These are phyloP conservation scores for Wickerhamiella hasegawae DNA, from an alignment of 805 yeast genomes.

Conservation along the genomic window DNA sequence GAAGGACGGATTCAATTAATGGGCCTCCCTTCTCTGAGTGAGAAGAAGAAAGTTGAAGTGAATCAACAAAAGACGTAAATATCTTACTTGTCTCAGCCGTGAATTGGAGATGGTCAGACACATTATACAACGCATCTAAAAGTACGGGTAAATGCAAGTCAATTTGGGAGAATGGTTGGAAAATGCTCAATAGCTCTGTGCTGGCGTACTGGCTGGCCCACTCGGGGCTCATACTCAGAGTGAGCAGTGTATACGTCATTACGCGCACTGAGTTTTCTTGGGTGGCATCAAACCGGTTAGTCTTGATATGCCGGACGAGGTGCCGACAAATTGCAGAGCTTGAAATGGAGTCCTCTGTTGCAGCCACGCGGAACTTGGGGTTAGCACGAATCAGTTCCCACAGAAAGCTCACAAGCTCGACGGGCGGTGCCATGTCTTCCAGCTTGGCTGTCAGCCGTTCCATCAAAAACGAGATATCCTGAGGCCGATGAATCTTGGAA, in stretches of 20 bases:
- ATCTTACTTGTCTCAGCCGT: neutral
- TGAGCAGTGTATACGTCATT: slow-evolving; percentile 6
- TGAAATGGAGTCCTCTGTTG: slow-evolving; percentile 22
- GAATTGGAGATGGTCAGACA: slow-evolving; percentile 7
- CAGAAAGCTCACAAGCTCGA: slow-evolving; percentile 43
- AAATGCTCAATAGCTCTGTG: neutral
- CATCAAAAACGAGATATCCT: slow-evolving; percentile 22
- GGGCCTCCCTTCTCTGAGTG: neutral
- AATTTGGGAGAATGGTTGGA: slow-evolving; percentile 1
- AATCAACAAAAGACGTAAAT: neutral
- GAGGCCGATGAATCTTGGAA: slow-evolving; percentile 20
- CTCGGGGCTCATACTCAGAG: slow-evolving; percentile 5
- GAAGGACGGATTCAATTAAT: neutral
- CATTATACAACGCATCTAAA: slow-evolving; percentile 12
- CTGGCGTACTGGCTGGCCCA: slow-evolving; percentile 7
- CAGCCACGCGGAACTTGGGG: slow-evolving; percentile 21
- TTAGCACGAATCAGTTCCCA: slow-evolving; percentile 76
- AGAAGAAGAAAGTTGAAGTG: neutral
- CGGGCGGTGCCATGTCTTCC: slow-evolving; percentile 15
- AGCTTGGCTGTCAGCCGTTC: slow-evolving; percentile 11
- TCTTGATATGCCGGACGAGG: neutral
- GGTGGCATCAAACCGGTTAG: neutral
- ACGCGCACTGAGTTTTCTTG: slow-evolving; percentile 5
- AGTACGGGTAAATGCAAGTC: slow-evolving; percentile 8
- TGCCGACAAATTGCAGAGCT: neutral